These are phyloP conservation scores for Capsicum baccatum DNA, from an alignment of 257 asterid species.

Conservation along the genomic window DNA sequence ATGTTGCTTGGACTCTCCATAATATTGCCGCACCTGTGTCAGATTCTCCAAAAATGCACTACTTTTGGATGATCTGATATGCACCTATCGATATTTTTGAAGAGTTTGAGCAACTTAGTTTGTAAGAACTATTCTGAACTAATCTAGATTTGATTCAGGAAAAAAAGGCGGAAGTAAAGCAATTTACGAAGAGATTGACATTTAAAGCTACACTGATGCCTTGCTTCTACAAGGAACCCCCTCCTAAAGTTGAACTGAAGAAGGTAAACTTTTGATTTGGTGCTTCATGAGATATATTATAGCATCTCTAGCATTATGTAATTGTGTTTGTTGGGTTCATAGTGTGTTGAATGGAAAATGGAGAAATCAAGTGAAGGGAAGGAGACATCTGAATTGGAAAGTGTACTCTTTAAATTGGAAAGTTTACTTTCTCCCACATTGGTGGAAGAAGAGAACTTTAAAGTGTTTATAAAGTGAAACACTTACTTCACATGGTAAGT, in stretches of 20 bases:
- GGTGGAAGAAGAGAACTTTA: too few relatives aligned
- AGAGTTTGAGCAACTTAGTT: not conserved
- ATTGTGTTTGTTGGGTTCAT: too few relatives aligned
- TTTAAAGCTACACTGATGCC: slow-evolving; percentile 95
- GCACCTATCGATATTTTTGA: not conserved
- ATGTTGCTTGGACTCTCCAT: not conserved
- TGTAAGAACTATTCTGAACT: not conserved
- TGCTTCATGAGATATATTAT: not conserved
- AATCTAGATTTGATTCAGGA: slow-evolving; percentile 51
- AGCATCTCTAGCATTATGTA: not conserved
- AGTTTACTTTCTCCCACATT: too few relatives aligned
- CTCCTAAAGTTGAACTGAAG: slow-evolving; percentile 74
- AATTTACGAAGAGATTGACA: slow-evolving; percentile 70
- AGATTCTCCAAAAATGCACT: not conserved
- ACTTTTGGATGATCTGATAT: too few relatives aligned
- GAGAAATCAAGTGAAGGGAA: too few relatives aligned
- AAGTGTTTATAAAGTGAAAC: too few relatives aligned
- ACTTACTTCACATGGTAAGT: too few relatives aligned
- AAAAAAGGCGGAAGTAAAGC: slow-evolving; percentile 81
- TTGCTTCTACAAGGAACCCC: slow-evolving; percentile 90
- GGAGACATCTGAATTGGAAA: too few relatives aligned
- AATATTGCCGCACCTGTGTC: too few relatives aligned
- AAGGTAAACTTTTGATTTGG: slow-evolving; percentile 52
- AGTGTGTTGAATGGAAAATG: too few relatives aligned
- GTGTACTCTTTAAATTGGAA: too few relatives aligned